Conservation (phyloP, 2,329 filamentous ascomycete genomes). For the Eurotiales sp. region DNA sequence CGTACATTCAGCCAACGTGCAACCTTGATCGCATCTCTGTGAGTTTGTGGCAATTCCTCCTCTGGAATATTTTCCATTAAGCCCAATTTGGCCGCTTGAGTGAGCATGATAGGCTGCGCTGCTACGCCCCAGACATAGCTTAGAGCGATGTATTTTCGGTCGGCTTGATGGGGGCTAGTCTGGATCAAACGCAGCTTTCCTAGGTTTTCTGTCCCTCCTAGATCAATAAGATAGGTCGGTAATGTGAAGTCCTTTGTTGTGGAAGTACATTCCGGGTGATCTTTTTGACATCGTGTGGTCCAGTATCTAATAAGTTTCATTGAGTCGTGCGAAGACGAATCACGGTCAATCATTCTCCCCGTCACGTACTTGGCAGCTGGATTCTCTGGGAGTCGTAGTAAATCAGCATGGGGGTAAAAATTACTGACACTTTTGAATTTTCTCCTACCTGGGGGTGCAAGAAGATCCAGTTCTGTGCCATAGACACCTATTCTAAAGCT, state of each 20-base stretch:
- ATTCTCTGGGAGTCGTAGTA: background rate
- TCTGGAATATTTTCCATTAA: constrained; percentile 2
- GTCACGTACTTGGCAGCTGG: constrained; percentile 5
- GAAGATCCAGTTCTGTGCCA: background rate
- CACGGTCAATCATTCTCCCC: background rate
- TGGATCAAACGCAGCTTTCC: background rate
- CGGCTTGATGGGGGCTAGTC: constrained; percentile 1
- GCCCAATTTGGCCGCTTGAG: background rate
- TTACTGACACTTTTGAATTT: too few relatives aligned
- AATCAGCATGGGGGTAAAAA: background rate
- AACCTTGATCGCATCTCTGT: constrained; percentile 5
- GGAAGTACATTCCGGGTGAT: background rate
- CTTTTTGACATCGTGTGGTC: background rate
- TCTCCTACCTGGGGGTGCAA: background rate
- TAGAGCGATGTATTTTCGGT: constrained; percentile 5
- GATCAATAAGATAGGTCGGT: constrained; percentile 8
- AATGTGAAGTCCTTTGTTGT: background rate
- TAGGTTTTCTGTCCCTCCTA: background rate
- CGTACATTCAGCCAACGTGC: constrained; percentile 7
- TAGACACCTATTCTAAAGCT: background rate
- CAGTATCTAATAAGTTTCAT: background rate
- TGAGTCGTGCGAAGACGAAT: background rate
- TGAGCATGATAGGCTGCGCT: background rate
- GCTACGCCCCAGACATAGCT: constrained; percentile 9
- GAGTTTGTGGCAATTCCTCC: constrained; percentile 1